phyloP scores from a whole-genome alignment of 2,329 filamentous ascomycete genomes.

The Nigrospora sphaerica region DNA sequence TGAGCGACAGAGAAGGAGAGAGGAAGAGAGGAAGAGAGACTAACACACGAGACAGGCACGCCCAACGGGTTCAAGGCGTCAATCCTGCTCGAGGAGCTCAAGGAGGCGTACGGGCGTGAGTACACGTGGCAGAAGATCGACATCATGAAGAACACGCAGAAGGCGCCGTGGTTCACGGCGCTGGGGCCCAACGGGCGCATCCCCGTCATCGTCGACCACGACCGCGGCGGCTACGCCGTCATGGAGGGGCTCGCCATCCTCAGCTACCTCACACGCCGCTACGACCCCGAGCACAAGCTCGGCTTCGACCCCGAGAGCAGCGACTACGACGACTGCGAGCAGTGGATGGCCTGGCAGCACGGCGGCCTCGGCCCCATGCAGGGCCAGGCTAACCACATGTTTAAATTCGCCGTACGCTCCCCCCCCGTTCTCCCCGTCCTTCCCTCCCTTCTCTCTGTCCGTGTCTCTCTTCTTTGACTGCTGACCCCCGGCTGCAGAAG shows the following conservation, averaged over 20 bases:
- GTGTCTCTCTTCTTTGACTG: too few relatives aligned
- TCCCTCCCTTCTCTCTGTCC: too few relatives aligned
- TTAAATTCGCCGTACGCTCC: slow-evolving; percentile 40
- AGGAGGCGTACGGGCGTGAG: slow-evolving; percentile 53
- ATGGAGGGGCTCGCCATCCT: slow-evolving; percentile 74
- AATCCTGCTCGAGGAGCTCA: slow-evolving; percentile 59
- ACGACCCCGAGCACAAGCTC: slow-evolving; percentile 63
- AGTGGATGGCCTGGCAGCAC: slow-evolving; percentile 66
- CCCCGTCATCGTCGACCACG: slow-evolving; percentile 59
- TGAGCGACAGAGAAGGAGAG: too few relatives aligned
- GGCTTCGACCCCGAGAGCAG: slow-evolving; percentile 42
- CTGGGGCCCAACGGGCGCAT: slow-evolving; percentile 60
- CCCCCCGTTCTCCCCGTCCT: too few relatives aligned
- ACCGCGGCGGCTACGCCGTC: slow-evolving; percentile 52
- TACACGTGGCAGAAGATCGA: slow-evolving; percentile 54
- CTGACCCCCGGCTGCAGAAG: slow-evolving; percentile 21
- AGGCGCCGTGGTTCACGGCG: slow-evolving; percentile 59
- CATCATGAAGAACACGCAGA: slow-evolving; percentile 57
- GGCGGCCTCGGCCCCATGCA: slow-evolving; percentile 68
- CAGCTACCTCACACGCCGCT: slow-evolving; percentile 64
- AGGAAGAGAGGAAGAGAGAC: not conserved
- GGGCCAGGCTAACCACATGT: slow-evolving; percentile 71
- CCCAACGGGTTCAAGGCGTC: slow-evolving; percentile 50
- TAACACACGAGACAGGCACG: slow-evolving; percentile 27
- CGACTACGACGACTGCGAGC: slow-evolving; percentile 37